These are phyloP conservation scores for Neofusicoccum laricinum DNA, from an alignment of 2,329 filamentous ascomycete genomes.

Conservation along the genomic window DNA sequence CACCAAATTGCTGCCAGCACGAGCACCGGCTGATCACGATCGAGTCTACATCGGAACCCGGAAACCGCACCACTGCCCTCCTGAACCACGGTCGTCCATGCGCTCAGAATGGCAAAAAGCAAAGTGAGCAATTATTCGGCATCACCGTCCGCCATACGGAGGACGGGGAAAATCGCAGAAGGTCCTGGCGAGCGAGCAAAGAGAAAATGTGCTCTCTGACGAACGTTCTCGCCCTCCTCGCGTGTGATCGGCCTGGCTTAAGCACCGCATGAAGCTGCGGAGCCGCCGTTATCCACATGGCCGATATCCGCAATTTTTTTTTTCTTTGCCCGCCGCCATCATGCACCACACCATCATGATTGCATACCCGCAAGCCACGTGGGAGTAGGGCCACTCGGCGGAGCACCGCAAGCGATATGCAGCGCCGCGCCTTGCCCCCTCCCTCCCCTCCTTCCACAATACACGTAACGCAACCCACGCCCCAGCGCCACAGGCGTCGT, in stretches of 20 bases:
- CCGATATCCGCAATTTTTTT: not conserved
- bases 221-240: not conserved
- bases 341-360: not conserved
- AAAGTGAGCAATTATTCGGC: too few relatives aligned
- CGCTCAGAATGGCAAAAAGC: not conserved
- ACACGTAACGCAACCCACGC: too few relatives aligned
- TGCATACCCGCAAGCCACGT: not conserved
- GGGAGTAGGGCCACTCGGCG: too few relatives aligned
- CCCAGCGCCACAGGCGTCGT: too few relatives aligned
- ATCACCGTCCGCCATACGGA: too few relatives aligned
- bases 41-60: not conserved
- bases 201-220: not conserved
- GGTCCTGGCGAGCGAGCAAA: too few relatives aligned
- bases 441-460: too few relatives aligned
- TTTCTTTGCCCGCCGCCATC: not conserved
- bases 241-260: not conserved
- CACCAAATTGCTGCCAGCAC: not conserved
- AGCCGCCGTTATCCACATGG: not conserved
- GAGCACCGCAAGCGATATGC: too few relatives aligned
- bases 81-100: not conserved
- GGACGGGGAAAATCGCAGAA: too few relatives aligned
- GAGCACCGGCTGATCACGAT: not conserved
- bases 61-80: too few relatives aligned
- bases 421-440: too few relatives aligned
- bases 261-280: not conserved